Percentiles rank a stretch among this genome's conserved stretches.
Conservation (phyloP, 2,329 filamentous ascomycete genomes). For the Akanthomyces dipterigenus region DNA sequence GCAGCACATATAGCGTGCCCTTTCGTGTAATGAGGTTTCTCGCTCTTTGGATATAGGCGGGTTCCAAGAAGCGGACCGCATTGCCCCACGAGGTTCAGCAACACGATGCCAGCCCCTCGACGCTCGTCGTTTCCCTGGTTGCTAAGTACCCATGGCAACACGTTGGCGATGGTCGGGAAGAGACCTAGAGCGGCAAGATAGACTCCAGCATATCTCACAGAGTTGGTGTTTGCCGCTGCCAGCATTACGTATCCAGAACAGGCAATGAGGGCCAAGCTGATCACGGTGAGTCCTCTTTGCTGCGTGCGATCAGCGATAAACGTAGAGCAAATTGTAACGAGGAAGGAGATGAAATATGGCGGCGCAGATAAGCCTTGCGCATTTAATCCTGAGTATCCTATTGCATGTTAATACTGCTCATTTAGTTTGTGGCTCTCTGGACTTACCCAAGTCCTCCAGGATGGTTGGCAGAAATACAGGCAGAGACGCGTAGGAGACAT, state of each 20-base stretch:
- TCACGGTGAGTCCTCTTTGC: slow-evolving; percentile 28
- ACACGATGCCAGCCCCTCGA: slow-evolving; percentile 64
- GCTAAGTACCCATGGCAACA: slow-evolving; percentile 30
- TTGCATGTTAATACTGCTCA: background rate
- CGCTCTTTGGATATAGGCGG: slow-evolving; percentile 47
- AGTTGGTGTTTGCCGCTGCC: slow-evolving; percentile 14
- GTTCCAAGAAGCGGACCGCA: slow-evolving; percentile 61
- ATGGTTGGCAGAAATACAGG: slow-evolving; percentile 37
- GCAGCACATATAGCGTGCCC: slow-evolving; percentile 17
- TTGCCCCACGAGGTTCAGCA: slow-evolving; percentile 71
- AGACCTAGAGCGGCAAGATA: slow-evolving; percentile 30
- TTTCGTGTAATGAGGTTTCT: slow-evolving; percentile 46
- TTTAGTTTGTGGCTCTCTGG: background rate
- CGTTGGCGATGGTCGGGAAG: slow-evolving; percentile 21
- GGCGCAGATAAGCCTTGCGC: slow-evolving; percentile 36
- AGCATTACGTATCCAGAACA: slow-evolving; percentile 22
- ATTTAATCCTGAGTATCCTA: slow-evolving; percentile 28
- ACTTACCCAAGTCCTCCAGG: slow-evolving; percentile 27
- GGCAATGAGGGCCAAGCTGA: slow-evolving; percentile 17
- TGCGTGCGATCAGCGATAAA: slow-evolving; percentile 29
- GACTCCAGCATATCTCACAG: slow-evolving; percentile 29
- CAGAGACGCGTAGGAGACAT: slow-evolving; percentile 30
- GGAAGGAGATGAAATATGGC: slow-evolving; percentile 32
- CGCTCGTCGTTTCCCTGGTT: slow-evolving; percentile 62
- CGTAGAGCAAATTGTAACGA: slow-evolving; percentile 25